Evolutionary conservation across 2,329 filamentous ascomycete genomes (phyloP).

Genomic region (Diaporthe citrichinensis): DNA sequence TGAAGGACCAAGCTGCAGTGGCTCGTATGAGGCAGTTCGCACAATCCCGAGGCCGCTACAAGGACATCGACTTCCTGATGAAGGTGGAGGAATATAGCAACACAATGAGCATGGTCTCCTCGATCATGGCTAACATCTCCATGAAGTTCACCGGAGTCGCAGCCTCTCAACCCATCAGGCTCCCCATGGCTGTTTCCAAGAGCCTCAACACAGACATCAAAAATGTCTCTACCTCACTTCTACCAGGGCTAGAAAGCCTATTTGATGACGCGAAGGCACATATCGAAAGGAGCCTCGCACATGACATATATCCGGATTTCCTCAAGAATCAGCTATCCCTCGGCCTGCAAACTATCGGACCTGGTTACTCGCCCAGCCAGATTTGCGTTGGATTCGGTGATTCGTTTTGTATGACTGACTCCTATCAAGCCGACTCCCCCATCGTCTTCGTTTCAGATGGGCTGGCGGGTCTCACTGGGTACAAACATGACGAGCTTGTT

Average conservation of each 20-base stretch:
- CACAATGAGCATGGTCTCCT: slow-evolving; percentile 11
- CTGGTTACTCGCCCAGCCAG: slow-evolving; percentile 32
- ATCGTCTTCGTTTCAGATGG: slow-evolving; percentile 34
- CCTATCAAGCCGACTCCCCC: not conserved
- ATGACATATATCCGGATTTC: slow-evolving; percentile 37
- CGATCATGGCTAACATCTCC: slow-evolving; percentile 18
- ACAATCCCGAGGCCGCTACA: not conserved
- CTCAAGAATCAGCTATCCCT: slow-evolving; percentile 35
- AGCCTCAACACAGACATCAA: slow-evolving; percentile 29
- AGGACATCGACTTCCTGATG: slow-evolving; percentile 37
- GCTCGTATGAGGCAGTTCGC: slow-evolving; percentile 35
- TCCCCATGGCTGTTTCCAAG: slow-evolving; percentile 25
- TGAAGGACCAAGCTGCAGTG: slow-evolving; percentile 23
- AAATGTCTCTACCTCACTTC: slow-evolving; percentile 17
- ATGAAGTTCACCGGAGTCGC: slow-evolving; percentile 32
- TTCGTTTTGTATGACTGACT: slow-evolving; percentile 33
- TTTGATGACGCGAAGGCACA: slow-evolving; percentile 29
- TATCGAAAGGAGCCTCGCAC: slow-evolving; percentile 28
- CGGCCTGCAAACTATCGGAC: slow-evolving; percentile 33
- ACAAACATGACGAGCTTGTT: slow-evolving; percentile 13
- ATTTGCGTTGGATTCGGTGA: slow-evolving; percentile 32
- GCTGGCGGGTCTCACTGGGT: slow-evolving; percentile 24
- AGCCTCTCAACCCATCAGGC: slow-evolving; percentile 26
- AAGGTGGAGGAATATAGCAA: slow-evolving; percentile 29
- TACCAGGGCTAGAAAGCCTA: slow-evolving; percentile 23